Percentiles rank a stretch among this genome's conserved stretches.
Evolutionary conservation across 163 green algal genomes (phyloP).

Genomic region (Scenedesmus sp.): DNA sequence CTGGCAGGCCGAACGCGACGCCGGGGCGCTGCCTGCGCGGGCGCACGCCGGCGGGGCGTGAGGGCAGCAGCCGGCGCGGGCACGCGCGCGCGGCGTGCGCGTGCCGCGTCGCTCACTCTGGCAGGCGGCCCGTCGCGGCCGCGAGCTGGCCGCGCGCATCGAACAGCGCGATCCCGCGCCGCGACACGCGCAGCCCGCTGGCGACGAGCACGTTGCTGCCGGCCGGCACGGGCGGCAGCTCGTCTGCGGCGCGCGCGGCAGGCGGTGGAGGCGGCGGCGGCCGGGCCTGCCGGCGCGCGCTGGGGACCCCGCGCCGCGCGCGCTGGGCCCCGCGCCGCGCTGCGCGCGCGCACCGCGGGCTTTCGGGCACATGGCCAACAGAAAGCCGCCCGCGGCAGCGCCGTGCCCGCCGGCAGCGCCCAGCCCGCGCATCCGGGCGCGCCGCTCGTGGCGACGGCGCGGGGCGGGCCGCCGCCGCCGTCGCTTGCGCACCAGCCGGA

Average conservation of each 20-base stretch:
- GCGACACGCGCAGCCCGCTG: neutral
- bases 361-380: conserved; percentile 24
- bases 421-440: neutral
- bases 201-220: conserved; percentile 26
- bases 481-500: conserved; percentile 9
- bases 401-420: neutral
- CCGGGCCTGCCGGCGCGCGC: neutral
- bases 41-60: neutral
- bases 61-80: neutral
- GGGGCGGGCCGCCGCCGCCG: neutral
- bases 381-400: neutral
- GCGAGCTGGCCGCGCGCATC: neutral
- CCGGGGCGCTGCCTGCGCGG: conserved; percentile 1
- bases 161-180: neutral
- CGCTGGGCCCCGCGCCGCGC: neutral
- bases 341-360: neutral
- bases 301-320: neutral
- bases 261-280: too few relatives aligned
- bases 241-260: neutral
- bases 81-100: neutral
- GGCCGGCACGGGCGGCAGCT: neutral
- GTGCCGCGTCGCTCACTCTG: neutral
- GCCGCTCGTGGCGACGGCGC: neutral
- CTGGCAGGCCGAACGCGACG: conserved; percentile 37
- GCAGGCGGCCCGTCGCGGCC: conserved; percentile 14